A percentile compares a stretch with the other conserved stretches of the same genome.
Evolutionary conservation across 2,329 filamentous ascomycete species (phyloP).

Genomic region (Cordyceps militaris): DNA sequence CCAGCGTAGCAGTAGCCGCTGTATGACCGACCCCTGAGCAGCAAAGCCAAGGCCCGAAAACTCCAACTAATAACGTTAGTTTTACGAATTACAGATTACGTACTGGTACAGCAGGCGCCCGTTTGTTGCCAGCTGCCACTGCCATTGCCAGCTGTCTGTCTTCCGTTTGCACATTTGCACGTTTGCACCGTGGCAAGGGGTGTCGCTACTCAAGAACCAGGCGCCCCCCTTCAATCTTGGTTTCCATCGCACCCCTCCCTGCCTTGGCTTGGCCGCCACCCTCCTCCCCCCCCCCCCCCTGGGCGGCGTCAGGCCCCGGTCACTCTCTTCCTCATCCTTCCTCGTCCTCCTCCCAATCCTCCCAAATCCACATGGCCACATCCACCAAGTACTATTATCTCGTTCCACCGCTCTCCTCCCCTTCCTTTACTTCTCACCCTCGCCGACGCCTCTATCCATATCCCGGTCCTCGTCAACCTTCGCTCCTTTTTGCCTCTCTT

Average conservation of each 20-base stretch:
- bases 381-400: neutral
- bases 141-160: no score
- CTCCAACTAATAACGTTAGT: neutral
- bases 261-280: neutral
- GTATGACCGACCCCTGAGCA: neutral
- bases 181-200: neutral
- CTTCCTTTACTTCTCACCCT: conserved; percentile 3
- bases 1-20: neutral
- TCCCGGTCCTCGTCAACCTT: conserved; percentile 7
- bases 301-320: neutral
- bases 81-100: neutral
- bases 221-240: neutral
- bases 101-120: neutral
- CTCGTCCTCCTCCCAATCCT: neutral
- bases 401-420: conserved; percentile 7
- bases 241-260: neutral
- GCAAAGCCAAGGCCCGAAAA: neutral
- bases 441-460: conserved; percentile 10
- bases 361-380: neutral
- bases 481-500: conserved; percentile 14
- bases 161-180: neutral
- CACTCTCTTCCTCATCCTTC: neutral
- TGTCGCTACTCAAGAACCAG: neutral
- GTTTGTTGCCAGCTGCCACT: neutral
- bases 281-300: neutral